phyloP scores from a whole-genome alignment of 176 grass and related monocot genomes.

The Aegilops bicornis region DNA sequence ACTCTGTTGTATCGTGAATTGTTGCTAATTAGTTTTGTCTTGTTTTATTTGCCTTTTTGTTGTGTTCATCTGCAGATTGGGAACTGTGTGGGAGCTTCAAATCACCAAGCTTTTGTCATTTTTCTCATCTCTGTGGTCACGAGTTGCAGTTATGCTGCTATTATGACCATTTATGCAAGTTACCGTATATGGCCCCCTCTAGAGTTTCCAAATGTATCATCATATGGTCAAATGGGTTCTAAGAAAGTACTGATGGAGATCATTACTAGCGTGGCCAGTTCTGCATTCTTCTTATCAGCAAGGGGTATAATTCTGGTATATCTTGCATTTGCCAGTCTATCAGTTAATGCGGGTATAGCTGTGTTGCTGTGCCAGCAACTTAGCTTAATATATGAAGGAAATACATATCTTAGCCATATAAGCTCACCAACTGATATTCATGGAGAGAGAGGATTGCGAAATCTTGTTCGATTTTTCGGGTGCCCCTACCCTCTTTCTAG shows the following conservation, averaged over 20 bases:
- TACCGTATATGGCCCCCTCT: conserved; percentile 76
- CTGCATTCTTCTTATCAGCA: conserved; percentile 73
- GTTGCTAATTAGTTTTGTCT: conserved; percentile 7
- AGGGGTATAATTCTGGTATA: conserved; percentile 87
- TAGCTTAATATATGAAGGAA: conserved; percentile 84
- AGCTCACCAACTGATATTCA: conserved; percentile 48
- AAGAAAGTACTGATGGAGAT: conserved; percentile 48
- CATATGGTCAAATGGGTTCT: conserved; percentile 32
- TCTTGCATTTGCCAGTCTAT: conserved; percentile 85
- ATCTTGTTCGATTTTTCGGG: conserved; percentile 76
- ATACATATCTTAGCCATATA: conserved; percentile 74
- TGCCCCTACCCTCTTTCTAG: conserved; percentile 67
- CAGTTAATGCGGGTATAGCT: conserved; percentile 75
- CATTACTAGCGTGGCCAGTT: conserved; percentile 51
- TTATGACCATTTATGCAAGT: conserved; percentile 70
- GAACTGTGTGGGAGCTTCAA: conserved; percentile 88
- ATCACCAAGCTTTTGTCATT: conserved; percentile 73
- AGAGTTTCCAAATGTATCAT: conserved; percentile 39
- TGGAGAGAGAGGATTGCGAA: conserved; percentile 70
- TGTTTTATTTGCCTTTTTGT: not conserved
- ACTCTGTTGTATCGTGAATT: conserved; percentile 4
- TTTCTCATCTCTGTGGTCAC: conserved; percentile 85
- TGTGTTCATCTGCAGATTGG: conserved; percentile 76
- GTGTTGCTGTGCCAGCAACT: conserved; percentile 91
- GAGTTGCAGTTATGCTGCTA: conserved; percentile 70